Evolutionary conservation across 441 rosid genomes (phyloP), one percentile per base, ranked within the genome.

Genomic region (Pelargonium myrrhifolium): DNA sequence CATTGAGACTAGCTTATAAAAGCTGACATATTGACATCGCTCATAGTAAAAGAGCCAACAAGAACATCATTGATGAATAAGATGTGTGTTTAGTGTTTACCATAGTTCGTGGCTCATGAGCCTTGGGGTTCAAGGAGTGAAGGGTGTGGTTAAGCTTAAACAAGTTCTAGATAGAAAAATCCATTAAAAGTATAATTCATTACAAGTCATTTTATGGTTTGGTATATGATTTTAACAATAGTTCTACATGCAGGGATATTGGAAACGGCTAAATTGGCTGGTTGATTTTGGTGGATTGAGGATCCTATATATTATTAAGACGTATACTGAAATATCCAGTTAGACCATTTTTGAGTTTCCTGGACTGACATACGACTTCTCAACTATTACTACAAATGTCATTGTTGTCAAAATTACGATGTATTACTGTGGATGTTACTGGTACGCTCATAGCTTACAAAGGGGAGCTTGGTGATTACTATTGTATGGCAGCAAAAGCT

Each of bases 381-480:
- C n/a, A n/a, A n/a, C n/a, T n/a, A n/a, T n/a, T n/a, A 39, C 65
- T 72, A 68, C 73, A 39, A 55, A 82, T 93, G 93, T 82, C 93
- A 49, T 78, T 85, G 63, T 45, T 93, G 70, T 84, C 97, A 61
- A 91, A 79, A 67, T 43, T 93, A 45, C 78, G 95, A 39, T 89
- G 96, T 71, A 80, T 93, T 69, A 93, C 99, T 42, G 78, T 93
- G 72, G 99, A 93, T 88, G 99, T 91, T 26, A 93, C 99, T 26
- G 99, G 99, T 51, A 93, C 99, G 3, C 92, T 93, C 65, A 76
- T 93, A 56, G 99, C 99, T 20, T 93, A 93, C 80, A 93, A 88
- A 79, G 99, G 99, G 47, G 95, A 93, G 79, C 97, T 93, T 65
- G 99, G 99, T 62, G 97, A 93, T 82, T 93, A 91, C 82, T 93